These are phyloP conservation scores for Craterostigma plantagineum DNA, from an alignment of 257 asterid genomes.

Conservation along the genomic window DNA sequence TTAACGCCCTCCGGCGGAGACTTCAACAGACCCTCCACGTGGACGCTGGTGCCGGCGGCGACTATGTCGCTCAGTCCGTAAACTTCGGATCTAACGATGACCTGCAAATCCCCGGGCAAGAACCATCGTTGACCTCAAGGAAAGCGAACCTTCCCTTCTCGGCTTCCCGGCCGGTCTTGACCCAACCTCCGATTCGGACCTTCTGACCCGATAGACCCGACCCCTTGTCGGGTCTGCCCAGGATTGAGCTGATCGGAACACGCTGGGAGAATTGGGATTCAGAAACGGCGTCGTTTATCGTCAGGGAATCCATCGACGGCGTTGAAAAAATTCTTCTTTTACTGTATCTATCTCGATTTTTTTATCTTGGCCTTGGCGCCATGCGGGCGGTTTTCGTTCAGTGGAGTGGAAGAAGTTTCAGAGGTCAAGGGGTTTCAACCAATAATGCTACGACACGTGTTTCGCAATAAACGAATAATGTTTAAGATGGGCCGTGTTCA, in stretches of 20 bases:
- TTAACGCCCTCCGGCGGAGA: constrained; percentile 62
- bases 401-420: no score
- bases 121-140: constrained; percentile 73
- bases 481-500: no score
- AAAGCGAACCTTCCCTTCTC: constrained; percentile 77
- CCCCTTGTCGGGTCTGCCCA: constrained; percentile 57
- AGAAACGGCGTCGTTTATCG: constrained; percentile 10
- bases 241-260: constrained; percentile 53
- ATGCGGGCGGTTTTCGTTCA: no score
- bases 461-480: no score
- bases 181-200: constrained; percentile 81
- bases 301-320: no score
- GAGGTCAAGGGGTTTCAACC: no score
- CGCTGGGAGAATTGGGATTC: constrained; percentile 68
- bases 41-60: constrained; percentile 69
- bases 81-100: constrained; percentile 40
- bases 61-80: constrained; percentile 52
- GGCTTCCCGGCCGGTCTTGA: constrained; percentile 78
- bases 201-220: constrained; percentile 51
- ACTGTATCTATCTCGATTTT: no score
- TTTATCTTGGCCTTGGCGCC: no score
- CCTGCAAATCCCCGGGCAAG: constrained; percentile 71
- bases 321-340: no score
- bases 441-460: no score
- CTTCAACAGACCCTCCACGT: constrained; percentile 55